Conservation (phyloP, 768 basidiomycete genomes). For the Lactarius pseudohatsudake region DNA sequence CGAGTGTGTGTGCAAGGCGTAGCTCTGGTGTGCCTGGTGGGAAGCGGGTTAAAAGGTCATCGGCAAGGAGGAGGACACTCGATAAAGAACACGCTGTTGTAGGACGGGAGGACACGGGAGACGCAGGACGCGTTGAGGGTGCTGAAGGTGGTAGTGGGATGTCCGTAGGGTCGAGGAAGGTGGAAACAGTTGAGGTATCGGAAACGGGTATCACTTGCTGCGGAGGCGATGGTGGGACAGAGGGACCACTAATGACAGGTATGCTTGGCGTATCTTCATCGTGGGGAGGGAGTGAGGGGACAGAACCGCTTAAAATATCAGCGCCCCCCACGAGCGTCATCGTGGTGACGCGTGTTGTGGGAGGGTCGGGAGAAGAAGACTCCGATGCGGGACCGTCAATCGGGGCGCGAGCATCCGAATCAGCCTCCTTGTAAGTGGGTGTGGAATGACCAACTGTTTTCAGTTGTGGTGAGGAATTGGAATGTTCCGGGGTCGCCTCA, state of each 20-base stretch:
- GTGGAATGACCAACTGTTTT: neutral
- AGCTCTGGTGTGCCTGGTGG: slow-evolving; percentile 62
- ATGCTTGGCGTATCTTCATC: neutral
- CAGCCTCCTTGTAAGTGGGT: neutral
- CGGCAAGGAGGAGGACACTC: slow-evolving; percentile 54
- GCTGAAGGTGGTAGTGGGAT: slow-evolving; percentile 25
- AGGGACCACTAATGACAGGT: neutral
- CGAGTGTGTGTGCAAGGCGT: slow-evolving; percentile 60
- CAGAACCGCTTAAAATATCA: neutral
- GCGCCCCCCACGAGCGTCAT: neutral
- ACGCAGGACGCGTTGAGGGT: slow-evolving; percentile 13
- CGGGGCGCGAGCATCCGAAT: neutral
- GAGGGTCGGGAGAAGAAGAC: neutral
- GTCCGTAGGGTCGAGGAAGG: slow-evolving; percentile 13
- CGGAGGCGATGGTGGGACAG: neutral
- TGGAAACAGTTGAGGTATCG: neutral
- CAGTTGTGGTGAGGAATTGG: neutral
- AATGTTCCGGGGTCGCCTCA: neutral
- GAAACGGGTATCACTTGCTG: slow-evolving; percentile 6
- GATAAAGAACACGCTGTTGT: slow-evolving; percentile 38
- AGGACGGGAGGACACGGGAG: slow-evolving; percentile 34
- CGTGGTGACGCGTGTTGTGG: neutral
- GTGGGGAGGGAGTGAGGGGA: neutral
- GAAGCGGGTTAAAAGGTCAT: slow-evolving; percentile 54
- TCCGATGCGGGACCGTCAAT: neutral